Evolutionary conservation across 2,329 filamentous ascomycete genomes (phyloP), one percentile per base, ranked within the genome.

Genomic region (Trichoderma oligosporum): DNA sequence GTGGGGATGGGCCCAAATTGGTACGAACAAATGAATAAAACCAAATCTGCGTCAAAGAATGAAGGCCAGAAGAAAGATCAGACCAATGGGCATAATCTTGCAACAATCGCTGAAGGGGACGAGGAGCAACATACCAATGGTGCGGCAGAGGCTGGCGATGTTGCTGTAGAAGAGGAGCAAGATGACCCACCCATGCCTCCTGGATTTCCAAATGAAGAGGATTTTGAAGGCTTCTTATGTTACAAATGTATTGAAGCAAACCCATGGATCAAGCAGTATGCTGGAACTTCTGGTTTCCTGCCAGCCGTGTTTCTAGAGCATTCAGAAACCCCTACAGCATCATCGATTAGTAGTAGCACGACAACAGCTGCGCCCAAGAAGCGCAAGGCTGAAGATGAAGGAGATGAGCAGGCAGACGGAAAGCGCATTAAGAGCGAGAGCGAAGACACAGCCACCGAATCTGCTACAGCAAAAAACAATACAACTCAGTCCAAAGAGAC

Each of bases 241-340:
- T 96, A 94, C 77, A 95, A 96, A 69, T 99, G 94, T 65, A 82
- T 96, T 12, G 85, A 92, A 38, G 84, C 91, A 1, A 84, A 91
- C 64, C 89, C 91, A 0, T 99, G 94, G 94, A 87, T 97, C 70
- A 95, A 93, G 74, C 79, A 80, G 61, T 97, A 97, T 68, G 91
- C 89, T 5, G 87, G 88, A 2, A 83, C 88, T 0, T 68, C 83
- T 0, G 91, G 92, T 0, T 97, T 99, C 66, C 76, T 97, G 0
- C 78, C 83, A 0, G 82, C 92, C 0, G 82, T 97, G 0, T 86
- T 85, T 59, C 69, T 74, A 6, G 62, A 68, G 2, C 65, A 66
- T n/a, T 2, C 51, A 0, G 44, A 60, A 20, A 44, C 47, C 6
- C 46, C 58, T 9, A 4, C 33, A 7, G n/a, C 41, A 20, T n/a